These are phyloP conservation scores for Pulveroboletus sp. DNA, from an alignment of 768 basidiomycete genomes.

Conservation along the genomic window DNA sequence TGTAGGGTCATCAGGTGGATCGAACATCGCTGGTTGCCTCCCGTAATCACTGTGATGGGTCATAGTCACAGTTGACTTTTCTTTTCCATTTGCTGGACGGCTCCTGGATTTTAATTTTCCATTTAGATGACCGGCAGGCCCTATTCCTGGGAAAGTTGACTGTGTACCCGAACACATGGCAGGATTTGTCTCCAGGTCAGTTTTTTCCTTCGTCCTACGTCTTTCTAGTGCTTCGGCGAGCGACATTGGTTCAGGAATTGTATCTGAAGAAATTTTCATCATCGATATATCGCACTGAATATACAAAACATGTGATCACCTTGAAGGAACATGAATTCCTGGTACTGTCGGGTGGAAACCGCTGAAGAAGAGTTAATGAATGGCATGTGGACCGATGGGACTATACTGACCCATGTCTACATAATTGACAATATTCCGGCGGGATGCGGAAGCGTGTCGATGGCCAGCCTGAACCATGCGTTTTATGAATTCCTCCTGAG, in stretches of 20 bases:
- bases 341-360: conserved; percentile 53
- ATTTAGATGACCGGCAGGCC: conserved; percentile 19
- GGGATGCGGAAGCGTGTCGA: conserved; percentile 55
- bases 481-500: conserved; percentile 83
- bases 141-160: conserved; percentile 25
- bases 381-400: not conserved
- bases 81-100: conserved; percentile 35
- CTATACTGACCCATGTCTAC: conserved; percentile 65
- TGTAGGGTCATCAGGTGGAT: conserved; percentile 20
- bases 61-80: conserved; percentile 29
- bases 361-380: conserved; percentile 38
- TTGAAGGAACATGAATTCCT: conserved; percentile 69
- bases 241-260: conserved; percentile 59
- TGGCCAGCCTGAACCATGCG: conserved; percentile 67
- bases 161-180: conserved; percentile 39
- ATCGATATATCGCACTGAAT: not conserved
- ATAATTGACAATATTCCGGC: conserved; percentile 59
- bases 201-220: conserved; percentile 50
- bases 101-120: conserved; percentile 40
- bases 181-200: conserved; percentile 57
- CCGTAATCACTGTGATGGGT: conserved; percentile 25
- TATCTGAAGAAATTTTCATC: conserved; percentile 42
- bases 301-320: conserved; percentile 41
- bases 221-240: conserved; percentile 57
- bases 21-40: conserved; percentile 15